These are phyloP conservation scores for Penicillium griseofulvum DNA, from an alignment of 2,329 filamentous ascomycete genomes.

Conservation along the genomic window DNA sequence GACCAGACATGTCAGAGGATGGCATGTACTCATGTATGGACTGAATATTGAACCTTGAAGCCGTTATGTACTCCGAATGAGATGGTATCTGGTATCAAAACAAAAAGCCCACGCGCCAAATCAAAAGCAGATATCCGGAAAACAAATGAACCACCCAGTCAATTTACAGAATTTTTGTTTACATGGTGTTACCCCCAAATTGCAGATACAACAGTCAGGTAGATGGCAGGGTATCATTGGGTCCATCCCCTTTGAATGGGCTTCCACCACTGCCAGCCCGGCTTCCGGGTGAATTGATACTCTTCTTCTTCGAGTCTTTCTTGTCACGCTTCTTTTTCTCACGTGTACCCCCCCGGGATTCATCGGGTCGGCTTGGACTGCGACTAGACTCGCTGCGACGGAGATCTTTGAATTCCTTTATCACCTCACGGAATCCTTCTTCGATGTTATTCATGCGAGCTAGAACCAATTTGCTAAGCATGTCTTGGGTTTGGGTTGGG, in stretches of 20 bases:
- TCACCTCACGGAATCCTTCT: conserved; percentile 84
- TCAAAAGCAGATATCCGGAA: background rate
- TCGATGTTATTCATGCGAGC: conserved; percentile 91
- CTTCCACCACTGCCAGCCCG: conserved; percentile 20
- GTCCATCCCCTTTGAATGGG: background rate
- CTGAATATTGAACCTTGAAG: background rate
- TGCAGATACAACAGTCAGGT: background rate
- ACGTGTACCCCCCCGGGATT: conserved; percentile 19
- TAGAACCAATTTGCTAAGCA: conserved; percentile 76
- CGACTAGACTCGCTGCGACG: conserved; percentile 46
- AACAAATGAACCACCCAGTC: background rate
- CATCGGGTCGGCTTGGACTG: conserved; percentile 29
- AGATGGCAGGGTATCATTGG: background rate
- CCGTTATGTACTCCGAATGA: background rate
- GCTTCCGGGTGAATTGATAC: conserved; percentile 15
- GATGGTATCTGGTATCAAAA: conserved; percentile 5
- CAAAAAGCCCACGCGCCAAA: background rate
- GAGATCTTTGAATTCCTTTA: conserved; percentile 69
- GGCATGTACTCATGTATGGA: background rate
- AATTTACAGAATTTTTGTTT: background rate
- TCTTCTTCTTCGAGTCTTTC: conserved; percentile 23
- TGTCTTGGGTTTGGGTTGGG: conserved; percentile 61
- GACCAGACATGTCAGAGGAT: too few species aligned
- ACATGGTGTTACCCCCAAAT: background rate
- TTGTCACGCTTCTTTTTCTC: conserved; percentile 33